Conservation (phyloP, 1,284 basidiomycete genomes). For the Ustilago vetiveriae region DNA sequence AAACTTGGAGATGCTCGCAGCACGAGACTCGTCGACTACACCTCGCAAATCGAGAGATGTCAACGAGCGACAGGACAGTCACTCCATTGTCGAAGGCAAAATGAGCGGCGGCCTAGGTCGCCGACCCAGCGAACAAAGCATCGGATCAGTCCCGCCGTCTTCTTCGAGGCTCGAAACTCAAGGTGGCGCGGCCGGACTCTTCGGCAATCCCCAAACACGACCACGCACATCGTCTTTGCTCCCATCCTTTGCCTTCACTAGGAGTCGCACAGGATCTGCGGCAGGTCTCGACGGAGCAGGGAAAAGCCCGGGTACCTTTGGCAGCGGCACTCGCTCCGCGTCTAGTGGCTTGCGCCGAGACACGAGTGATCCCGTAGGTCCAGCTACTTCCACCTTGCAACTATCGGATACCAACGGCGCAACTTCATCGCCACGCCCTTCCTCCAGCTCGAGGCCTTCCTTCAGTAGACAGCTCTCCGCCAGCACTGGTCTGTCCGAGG, state of each 20-base stretch:
- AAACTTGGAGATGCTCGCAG: conserved; percentile 21
- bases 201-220: conserved; percentile 39
- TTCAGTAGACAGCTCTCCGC: conserved; percentile 35
- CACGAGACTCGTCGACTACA: conserved; percentile 5
- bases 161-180: conserved; percentile 50
- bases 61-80: conserved; percentile 3
- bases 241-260: conserved; percentile 45
- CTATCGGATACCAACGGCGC: conserved; percentile 12
- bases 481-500: conserved; percentile 14
- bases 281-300: conserved; percentile 33
- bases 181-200: conserved; percentile 52
- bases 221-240: conserved; percentile 56
- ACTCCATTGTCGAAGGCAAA: conserved; percentile 7
- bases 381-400: conserved; percentile 3
- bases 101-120: conserved; percentile 18
- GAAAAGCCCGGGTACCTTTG: conserved; percentile 34
- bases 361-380: conserved; percentile 9
- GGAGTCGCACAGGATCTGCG: conserved; percentile 36
- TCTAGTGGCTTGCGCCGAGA: conserved; percentile 26
- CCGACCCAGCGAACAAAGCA: conserved; percentile 29
- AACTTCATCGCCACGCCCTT: conserved; percentile 15
- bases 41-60: conserved; percentile 3
- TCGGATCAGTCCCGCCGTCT: conserved; percentile 23
- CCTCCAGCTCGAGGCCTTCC: conserved; percentile 37
- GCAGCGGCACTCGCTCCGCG: conserved; percentile 14